Base-by-base conservation (phyloP, 1,284 basidiomycete species). In the Crucibulum cyathiforme region DNA sequence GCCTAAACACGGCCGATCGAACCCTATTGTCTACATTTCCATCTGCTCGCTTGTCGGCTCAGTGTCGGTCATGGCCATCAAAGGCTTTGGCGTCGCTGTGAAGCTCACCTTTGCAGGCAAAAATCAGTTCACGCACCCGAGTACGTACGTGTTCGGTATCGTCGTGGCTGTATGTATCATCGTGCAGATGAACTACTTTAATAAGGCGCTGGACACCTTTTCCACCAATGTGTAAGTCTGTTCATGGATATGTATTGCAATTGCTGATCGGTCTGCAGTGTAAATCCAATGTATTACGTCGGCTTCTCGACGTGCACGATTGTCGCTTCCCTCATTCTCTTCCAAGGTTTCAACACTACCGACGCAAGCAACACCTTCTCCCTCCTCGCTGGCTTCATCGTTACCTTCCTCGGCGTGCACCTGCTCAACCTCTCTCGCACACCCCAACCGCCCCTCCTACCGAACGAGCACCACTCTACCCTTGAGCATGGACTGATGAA, bases 121-220 rank as follows among this genome's bases (percentile, higher is more conserved):
- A 75, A 99, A 99, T 78, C 97, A 99, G 77, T 93, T 99, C 74
- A 90, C 91, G 1, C 94, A 97, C 74, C 89, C 93, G 36, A 95
- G 93, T 72, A 99, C 98, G 10, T 99, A 98, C 75, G 87, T 98
- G 50, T 98, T 99, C 71, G 94, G 89, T 46, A 83, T 95, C 55
- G 88, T 95, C 37, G 92, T 96, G 4, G 85, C 86, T 1, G 80
- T 89, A 3, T 98, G 95, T 78, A 98, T 99, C 71, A 73, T 98
- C 55, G 88, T 98, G 2, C 96, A 98, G 79, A 96, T 98, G 94
- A 97, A 98, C 80, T 99, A 98, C 82, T 98, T 98, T 81, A 99
- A 98, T 84, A 98, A 98, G 74, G 98, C 97, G 0, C 85, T 99
- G 56, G 97, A 98, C 73, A 94, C 91, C 1, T 99, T 98, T 77